phyloP scores from a whole-genome alignment of 2,329 filamentous ascomycete genomes.

The Hymenoscyphus scutula region DNA sequence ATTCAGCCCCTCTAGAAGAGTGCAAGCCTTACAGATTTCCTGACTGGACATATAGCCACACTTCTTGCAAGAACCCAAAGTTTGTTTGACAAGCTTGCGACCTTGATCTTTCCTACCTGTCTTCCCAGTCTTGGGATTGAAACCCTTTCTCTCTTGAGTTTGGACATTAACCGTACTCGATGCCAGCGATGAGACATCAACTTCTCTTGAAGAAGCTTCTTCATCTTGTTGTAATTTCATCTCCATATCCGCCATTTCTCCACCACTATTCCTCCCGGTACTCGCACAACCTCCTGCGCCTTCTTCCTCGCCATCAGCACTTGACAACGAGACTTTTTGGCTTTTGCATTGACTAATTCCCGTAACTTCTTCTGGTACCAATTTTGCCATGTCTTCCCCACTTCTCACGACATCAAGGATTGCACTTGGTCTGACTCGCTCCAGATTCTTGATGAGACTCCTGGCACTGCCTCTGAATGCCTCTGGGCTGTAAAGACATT shows the following conservation, averaged over 20 bases:
- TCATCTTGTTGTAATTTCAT: slow-evolving; percentile 66
- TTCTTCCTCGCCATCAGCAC: slow-evolving; percentile 41
- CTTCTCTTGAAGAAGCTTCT: slow-evolving; percentile 58
- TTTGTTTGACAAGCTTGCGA: slow-evolving; percentile 56
- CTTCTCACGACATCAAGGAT: slow-evolving; percentile 93
- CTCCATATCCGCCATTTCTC: slow-evolving; percentile 83
- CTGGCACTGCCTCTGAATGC: slow-evolving; percentile 92
- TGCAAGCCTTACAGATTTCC: slow-evolving; percentile 89
- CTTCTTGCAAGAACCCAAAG: slow-evolving; percentile 76
- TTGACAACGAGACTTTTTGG: slow-evolving; percentile 39
- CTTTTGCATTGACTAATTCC: slow-evolving; percentile 48
- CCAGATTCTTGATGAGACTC: slow-evolving; percentile 89
- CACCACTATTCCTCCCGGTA: slow-evolving; percentile 63
- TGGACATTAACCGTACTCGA: slow-evolving; percentile 25
- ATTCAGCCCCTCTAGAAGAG: slow-evolving; percentile 84
- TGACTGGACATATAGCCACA: slow-evolving; percentile 98
- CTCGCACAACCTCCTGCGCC: slow-evolving; percentile 75
- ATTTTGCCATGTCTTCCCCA: slow-evolving; percentile 89
- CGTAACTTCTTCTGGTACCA: slow-evolving; percentile 65
- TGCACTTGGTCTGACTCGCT: slow-evolving; percentile 87
- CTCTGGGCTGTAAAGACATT: slow-evolving; percentile 97
- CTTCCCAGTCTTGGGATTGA: slow-evolving; percentile 35
- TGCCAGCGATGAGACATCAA: slow-evolving; percentile 54
- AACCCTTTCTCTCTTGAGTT: slow-evolving; percentile 26
- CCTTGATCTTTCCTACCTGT: slow-evolving; percentile 30